Conservation (phyloP, 805 yeast genomes). For the Debaryomyces maramus region DNA sequence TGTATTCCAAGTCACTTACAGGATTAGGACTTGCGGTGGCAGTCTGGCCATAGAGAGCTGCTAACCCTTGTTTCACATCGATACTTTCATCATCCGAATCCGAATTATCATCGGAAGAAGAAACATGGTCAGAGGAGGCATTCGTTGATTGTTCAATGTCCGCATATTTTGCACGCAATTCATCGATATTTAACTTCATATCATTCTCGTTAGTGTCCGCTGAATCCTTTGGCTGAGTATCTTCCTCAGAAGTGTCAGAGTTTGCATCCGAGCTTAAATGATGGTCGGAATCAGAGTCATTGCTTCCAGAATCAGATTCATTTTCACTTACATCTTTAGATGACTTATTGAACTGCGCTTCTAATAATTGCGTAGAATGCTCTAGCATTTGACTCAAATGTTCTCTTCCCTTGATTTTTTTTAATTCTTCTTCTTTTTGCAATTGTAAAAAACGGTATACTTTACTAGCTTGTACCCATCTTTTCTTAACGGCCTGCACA, state of each 20-base stretch:
- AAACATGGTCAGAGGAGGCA: background rate
- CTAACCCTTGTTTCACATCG: constrained; percentile 19
- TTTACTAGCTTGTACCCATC: constrained; percentile 89
- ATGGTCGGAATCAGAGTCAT: constrained; percentile 20
- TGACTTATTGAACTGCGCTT: constrained; percentile 67
- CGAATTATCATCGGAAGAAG: background rate
- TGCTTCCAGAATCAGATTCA: constrained; percentile 12
- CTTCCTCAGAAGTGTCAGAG: constrained; percentile 12
- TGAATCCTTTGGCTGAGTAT: constrained; percentile 21
- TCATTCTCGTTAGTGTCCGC: constrained; percentile 34
- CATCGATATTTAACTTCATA: constrained; percentile 52
- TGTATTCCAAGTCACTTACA: constrained; percentile 23
- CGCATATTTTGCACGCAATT: constrained; percentile 57
- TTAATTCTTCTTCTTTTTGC: constrained; percentile 75
- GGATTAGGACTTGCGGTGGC: constrained; percentile 14
- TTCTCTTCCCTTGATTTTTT: constrained; percentile 78
- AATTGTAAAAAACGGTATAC: constrained; percentile 73
- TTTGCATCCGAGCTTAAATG: constrained; percentile 13
- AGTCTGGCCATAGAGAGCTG: constrained; percentile 32
- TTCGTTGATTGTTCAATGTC: constrained; percentile 6
- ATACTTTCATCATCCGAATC: constrained; percentile 6
- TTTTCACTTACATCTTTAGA: constrained; percentile 19
- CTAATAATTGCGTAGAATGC: constrained; percentile 85
- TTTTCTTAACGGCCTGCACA: constrained; percentile 78
- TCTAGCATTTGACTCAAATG: constrained; percentile 86